These are phyloP conservation scores for Phytopythium oedochilum DNA, from an alignment of 352 stramenopile species.

Conservation along the genomic window DNA sequence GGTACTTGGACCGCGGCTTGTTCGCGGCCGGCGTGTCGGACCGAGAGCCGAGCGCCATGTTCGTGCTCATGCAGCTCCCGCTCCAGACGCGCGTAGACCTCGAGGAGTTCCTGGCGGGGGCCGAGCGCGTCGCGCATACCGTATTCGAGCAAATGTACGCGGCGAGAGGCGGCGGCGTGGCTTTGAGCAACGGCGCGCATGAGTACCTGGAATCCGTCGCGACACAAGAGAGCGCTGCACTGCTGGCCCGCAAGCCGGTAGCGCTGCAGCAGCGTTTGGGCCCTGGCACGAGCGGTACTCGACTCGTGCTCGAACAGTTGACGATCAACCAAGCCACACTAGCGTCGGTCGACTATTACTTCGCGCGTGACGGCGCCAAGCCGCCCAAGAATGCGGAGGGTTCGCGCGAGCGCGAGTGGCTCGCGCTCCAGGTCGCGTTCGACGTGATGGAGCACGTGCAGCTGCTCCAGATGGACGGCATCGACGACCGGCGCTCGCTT, in stretches of 20 bases:
- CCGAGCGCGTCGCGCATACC: slow-evolving; percentile 27
- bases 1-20: slow-evolving; percentile 17
- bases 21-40: slow-evolving; percentile 28
- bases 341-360: slow-evolving; percentile 38
- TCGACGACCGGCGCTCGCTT: slow-evolving; percentile 38
- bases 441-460: slow-evolving; percentile 45
- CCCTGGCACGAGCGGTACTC: slow-evolving; percentile 3
- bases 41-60: slow-evolving; percentile 45
- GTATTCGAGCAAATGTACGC: slow-evolving; percentile 48
- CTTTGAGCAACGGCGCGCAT: neutral
- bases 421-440: slow-evolving; percentile 38
- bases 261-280: slow-evolving; percentile 11
- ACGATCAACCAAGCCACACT: slow-evolving; percentile 32
- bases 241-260: slow-evolving; percentile 23
- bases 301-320: slow-evolving; percentile 33
- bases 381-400: slow-evolving; percentile 5
- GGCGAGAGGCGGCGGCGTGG: slow-evolving; percentile 9
- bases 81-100: slow-evolving; percentile 23
- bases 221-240: slow-evolving; percentile 13
- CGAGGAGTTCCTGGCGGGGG: slow-evolving; percentile 30
- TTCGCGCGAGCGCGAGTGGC: slow-evolving; percentile 29
- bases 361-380: neutral
- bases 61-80: slow-evolving; percentile 42
- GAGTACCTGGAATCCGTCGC: slow-evolving; percentile 23
- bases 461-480: slow-evolving; percentile 10